A percentile compares a stretch with the other conserved stretches of the same genome.
phyloP scores from a whole-genome alignment of 2,329 filamentous ascomycete genomes.

The Pleurostoma richardsiae region DNA sequence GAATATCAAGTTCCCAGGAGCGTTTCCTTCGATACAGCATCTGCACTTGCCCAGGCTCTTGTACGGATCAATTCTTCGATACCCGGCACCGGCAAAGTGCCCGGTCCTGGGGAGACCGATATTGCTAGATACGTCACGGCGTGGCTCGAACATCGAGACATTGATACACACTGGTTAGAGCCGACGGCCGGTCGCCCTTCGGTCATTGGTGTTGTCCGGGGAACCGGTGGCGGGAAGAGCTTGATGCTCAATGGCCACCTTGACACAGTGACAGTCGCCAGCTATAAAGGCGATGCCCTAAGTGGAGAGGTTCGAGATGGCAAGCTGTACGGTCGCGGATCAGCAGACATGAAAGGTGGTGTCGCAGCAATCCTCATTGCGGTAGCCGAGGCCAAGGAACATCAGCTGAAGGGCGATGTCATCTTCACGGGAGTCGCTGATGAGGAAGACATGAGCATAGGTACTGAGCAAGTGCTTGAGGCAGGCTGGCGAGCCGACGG shows the following conservation, averaged over 20 bases:
- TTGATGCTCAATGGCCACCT: constrained; percentile 50
- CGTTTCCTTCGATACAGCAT: constrained; percentile 33
- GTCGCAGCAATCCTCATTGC: constrained; percentile 40
- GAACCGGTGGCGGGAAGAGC: constrained; percentile 38
- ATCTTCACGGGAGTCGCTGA: constrained; percentile 49
- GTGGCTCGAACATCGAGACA: constrained; percentile 45
- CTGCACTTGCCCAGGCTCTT: constrained; percentile 36
- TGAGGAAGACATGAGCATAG: constrained; percentile 44
- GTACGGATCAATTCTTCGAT: constrained; percentile 45
- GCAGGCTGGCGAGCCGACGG: constrained; percentile 49
- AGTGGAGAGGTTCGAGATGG: constrained; percentile 33
- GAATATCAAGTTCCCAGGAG: constrained; percentile 41
- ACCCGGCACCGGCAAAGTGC: constrained; percentile 30
- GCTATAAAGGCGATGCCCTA: constrained; percentile 40
- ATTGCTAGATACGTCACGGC: constrained; percentile 40
- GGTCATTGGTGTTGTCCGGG: constrained; percentile 40
- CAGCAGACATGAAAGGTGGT: constrained; percentile 47
- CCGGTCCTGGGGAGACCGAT: constrained; percentile 38
- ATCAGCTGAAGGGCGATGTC: constrained; percentile 37
- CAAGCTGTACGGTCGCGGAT: constrained; percentile 38
- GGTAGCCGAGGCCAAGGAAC: constrained; percentile 28
- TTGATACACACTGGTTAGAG: constrained; percentile 46
- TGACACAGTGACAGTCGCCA: constrained; percentile 43
- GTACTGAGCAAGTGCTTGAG: constrained; percentile 42
- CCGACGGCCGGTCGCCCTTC: constrained; percentile 40